These are phyloP conservation scores for Adansonia gregorii DNA, from an alignment of 441 rosid species.

Conservation along the genomic window DNA sequence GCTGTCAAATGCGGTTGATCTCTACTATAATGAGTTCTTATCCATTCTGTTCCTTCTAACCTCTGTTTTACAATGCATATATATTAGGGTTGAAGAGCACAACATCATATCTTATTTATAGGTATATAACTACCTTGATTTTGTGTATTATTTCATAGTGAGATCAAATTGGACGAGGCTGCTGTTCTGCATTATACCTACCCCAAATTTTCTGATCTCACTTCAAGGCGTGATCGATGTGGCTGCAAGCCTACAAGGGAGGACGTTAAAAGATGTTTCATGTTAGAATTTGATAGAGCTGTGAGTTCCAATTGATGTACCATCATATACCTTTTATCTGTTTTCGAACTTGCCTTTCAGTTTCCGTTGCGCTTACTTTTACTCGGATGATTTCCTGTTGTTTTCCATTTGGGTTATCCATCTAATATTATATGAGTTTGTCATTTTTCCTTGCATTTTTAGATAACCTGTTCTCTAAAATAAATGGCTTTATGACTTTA, in stretches of 20 bases:
- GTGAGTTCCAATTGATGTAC: slow-evolving; percentile 54
- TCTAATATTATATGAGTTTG: background rate
- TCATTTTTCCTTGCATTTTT: background rate
- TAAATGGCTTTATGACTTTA: background rate
- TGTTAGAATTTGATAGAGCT: slow-evolving; percentile 46
- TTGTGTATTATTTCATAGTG: slow-evolving; percentile 43
- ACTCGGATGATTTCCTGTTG: background rate
- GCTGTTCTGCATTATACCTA: slow-evolving; percentile 92
- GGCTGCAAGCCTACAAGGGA: slow-evolving; percentile 94
- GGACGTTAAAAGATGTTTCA: slow-evolving; percentile 76
- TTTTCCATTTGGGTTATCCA: background rate
- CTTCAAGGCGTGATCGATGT: slow-evolving; percentile 93
- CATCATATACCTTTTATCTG: background rate
- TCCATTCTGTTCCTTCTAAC: background rate
- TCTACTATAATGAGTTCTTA: background rate
- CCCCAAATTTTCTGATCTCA: slow-evolving; percentile 83
- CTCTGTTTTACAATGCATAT: background rate
- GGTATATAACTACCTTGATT: slow-evolving; percentile 5
- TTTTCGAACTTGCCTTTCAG: background rate
- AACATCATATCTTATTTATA: background rate
- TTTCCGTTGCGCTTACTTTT: background rate
- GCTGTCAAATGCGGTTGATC: background rate
- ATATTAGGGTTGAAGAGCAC: background rate
- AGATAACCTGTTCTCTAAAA: background rate
- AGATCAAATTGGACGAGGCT: slow-evolving; percentile 80